Percentiles rank a stretch among this genome's conserved stretches.
Evolutionary conservation across 805 yeast species (phyloP).

Genomic region (Blastobotrys terrestris): DNA sequence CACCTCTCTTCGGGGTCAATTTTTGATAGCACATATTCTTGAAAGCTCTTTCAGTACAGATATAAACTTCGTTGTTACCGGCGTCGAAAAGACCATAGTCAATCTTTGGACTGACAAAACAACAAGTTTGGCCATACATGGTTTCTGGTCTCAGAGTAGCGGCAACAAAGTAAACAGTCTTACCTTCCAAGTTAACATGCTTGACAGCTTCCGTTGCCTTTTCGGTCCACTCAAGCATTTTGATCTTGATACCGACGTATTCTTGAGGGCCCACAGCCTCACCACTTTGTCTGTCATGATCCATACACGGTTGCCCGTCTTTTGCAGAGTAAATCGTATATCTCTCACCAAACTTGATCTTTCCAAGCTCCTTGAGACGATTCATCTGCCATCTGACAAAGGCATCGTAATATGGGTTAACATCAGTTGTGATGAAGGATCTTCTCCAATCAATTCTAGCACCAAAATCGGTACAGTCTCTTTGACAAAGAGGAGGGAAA

Average conservation of each 20-base stretch:
- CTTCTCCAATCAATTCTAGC: slow-evolving; percentile 98
- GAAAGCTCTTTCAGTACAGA: slow-evolving; percentile 92
- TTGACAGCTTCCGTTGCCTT: slow-evolving; percentile 46
- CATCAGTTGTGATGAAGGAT: slow-evolving; percentile 90
- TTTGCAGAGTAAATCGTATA: slow-evolving; percentile 95
- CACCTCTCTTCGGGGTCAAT: slow-evolving; percentile 83
- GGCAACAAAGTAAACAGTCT: slow-evolving; percentile 79
- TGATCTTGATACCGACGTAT: slow-evolving; percentile 87
- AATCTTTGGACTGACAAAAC: slow-evolving; percentile 94
- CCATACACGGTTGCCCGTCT: slow-evolving; percentile 99
- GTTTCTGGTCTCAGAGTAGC: slow-evolving; percentile 99
- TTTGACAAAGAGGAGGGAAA: slow-evolving; percentile 86
- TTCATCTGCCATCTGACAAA: slow-evolving; percentile 97
- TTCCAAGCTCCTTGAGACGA: slow-evolving; percentile 74
- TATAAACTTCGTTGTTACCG: slow-evolving; percentile 63
- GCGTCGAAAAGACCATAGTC: slow-evolving; percentile 87
- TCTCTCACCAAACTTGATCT: slow-evolving; percentile 96
- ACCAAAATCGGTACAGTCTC: slow-evolving; percentile 76
- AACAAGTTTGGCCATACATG: slow-evolving; percentile 97
- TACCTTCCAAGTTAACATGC: slow-evolving; percentile 41
- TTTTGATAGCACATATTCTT: slow-evolving; percentile 96
- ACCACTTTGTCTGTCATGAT: slow-evolving; percentile 95
- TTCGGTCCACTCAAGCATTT: slow-evolving; percentile 53
- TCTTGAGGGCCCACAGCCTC: slow-evolving; percentile 98
- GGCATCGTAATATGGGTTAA: slow-evolving; percentile 90